Evolutionary conservation across 164 flowering plant species (phyloP), one percentile per base, ranked within the genome.

Genomic region (Cinnamomum micranthum): DNA sequence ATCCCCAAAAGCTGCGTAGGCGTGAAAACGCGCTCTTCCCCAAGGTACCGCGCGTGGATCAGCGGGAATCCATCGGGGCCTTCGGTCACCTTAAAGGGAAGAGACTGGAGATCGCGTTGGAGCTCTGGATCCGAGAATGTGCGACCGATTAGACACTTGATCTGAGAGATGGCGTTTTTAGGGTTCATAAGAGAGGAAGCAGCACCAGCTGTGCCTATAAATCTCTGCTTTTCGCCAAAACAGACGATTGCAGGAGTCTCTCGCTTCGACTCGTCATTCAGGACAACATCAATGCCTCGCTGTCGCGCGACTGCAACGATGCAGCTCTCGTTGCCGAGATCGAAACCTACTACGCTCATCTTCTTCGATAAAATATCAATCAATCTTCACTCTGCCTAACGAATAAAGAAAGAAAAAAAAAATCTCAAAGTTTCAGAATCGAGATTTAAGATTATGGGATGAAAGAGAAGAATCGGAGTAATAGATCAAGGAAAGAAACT

Each of bases 261-360:
- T 17, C 98, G 85, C 77, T 94, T 92, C 5, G 97, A 94, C 62
- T 90, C 97, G 82, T 94, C 98, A 31, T 93, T 93, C 50, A 93
- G 95, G 24, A 93, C 98, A 47, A 93, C 98, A 80, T 93, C 97
- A 50, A 93, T 93, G 11, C 96, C 97, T 65, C 97, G 82, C 72
- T 93, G 97, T 79, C 94, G 82, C 5, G 94, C 96, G 75, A 93
- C 94, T 27, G 94, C 97, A 74, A 93, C 94, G 74, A 93, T 85
- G 80, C 96, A 76, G 76, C 89, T 91, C 88, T 93, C 98, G 69
- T 93, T 93, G 13, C 98, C 96, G 41, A 93, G 83, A 84, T 93
- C 98, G 80, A 93, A 91, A 62, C 98, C 98, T 20, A 93, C 98
- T 65, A 93, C 96, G 65, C 98, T 91, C 98, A 93, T 93, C 67